Evolutionary conservation across 2,329 filamentous ascomycete genomes (phyloP), one percentile per base, ranked within the genome.

Genomic region (Pseudocercospora crystallina): DNA sequence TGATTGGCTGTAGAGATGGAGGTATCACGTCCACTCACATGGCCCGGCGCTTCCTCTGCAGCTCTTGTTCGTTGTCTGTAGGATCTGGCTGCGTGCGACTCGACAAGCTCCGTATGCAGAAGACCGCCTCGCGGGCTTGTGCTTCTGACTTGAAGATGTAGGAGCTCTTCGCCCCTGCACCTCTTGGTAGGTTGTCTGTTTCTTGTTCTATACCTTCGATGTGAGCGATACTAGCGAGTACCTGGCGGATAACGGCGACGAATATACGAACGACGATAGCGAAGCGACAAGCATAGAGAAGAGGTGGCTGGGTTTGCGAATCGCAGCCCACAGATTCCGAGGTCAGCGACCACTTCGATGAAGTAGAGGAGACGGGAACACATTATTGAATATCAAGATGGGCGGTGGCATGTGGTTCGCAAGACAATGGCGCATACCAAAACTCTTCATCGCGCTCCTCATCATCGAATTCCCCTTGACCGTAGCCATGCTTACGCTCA

Each of bases 401-500:
- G 20, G 20, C 20, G 20, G 20, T 7, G 7, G 20, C 20, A 26
- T 26, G 20, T 26, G 20, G 51, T 56, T 64, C 47, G 77, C 81
- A 14, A 75, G 74, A 61, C 70, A 75, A 63, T 83, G 81, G 74
- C 76, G 77, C 48, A 70, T 77, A 26, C 76, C 77, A 36, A 76
- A 74, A 57, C 54, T 77, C 55, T 70, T 83, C 59, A 72, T 77
- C 56, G 75, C 67, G 42, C 74, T 88, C 57, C 81, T 91, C 74
- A 63, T 81, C 43, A 64, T 83, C 44, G 88, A 92, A 71, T 77
- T 91, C 45, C 70, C 73, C 33, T 79, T 84, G 56, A 81, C 84
- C 17, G 75, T 92, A 49, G 79, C 83, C 12, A 73, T 81, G 43
- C 78, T 92, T 57, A 79, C 87, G 33, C 77, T 91, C 45, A 88